Evolutionary conservation across 345 rosid species (phyloP).

Genomic region (Cardiospermum halicacabum): DNA sequence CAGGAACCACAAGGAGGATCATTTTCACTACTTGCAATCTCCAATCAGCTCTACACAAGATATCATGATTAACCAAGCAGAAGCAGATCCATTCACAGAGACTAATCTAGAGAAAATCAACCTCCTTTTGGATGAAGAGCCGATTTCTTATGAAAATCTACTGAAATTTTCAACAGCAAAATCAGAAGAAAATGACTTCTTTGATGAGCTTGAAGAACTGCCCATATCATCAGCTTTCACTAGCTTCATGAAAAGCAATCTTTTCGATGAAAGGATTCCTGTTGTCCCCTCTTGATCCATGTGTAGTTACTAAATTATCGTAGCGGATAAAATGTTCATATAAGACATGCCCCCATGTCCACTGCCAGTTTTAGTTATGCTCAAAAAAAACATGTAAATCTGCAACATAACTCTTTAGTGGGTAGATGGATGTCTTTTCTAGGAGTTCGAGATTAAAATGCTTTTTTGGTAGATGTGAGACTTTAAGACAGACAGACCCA

Average conservation of each 20-base stretch:
- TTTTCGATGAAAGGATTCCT: conserved; percentile 60
- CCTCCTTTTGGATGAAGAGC: conserved; percentile 45
- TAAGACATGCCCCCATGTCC: conserved; percentile 5
- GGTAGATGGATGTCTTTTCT: conserved; percentile 6
- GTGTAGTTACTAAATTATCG: conserved; percentile 14
- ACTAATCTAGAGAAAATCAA: conserved; percentile 8
- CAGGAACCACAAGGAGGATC: conserved; percentile 21
- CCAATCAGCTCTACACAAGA: conserved; percentile 27
- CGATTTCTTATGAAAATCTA: conserved; percentile 27
- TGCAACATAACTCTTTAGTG: no score
- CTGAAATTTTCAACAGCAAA: conserved; percentile 25
- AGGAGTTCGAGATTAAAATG: conserved; percentile 19
- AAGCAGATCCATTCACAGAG: conserved; percentile 31
- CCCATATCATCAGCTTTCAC: conserved; percentile 44
- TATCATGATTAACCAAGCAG: conserved; percentile 34
- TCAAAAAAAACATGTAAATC: no score
- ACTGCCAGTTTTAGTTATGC: conserved; percentile 8
- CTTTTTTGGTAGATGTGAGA: conserved; percentile 13
- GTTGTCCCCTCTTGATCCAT: conserved; percentile 46
- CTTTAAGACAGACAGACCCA: no score
- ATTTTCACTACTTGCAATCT: conserved; percentile 44
- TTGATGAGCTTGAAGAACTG: conserved; percentile 73
- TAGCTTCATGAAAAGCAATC: conserved; percentile 36
- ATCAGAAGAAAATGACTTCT: conserved; percentile 57
- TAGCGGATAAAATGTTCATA: conserved; percentile 22